Base-by-base conservation (phyloP, 1,284 basidiomycete species). In the Sporisorium graminicola region DNA sequence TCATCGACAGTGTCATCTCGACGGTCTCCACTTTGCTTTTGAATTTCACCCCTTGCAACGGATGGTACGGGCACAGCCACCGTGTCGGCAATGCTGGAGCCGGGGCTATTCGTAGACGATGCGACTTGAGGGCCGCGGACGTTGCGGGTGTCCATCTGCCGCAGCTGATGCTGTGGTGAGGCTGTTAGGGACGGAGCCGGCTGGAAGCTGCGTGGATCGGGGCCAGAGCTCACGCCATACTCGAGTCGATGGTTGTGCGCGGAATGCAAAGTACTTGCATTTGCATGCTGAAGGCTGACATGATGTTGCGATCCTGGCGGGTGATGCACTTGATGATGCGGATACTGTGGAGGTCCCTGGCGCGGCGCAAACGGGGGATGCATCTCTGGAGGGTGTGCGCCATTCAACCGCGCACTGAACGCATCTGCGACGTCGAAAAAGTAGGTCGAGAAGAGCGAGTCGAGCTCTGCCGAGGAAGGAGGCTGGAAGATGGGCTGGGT, bases 371-470 rank as follows among this genome's bases (percentile, higher is more conserved):
- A 44, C 2, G 43, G 31, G 10, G 56, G 35, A 33, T 37, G 59
- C 27, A 52, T 29, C 27, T 10, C 43, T 12, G 16, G 62, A 10
- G 55, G 65, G 13, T 33, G 33, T 8, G 20, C 33, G 20, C 31
- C 42, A 18, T 37, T 33, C 13, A 54, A 55, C 14, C 65, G 63
- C 20, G 51, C 27, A 42, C 42, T 57, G 61, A 71, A 68, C 7
- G 68, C 58, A 42, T 72, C 63, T 5, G 65, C 67, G 12, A 77
- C 69, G 26, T 77, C 74, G 49, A 77, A 77, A 24, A 77, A 77
- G 65, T 77, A 77, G 49, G 69, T 61, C 16, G 74, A 72, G 37
- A 77, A 77, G 42, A 77, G 61, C 55, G 74, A 77, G 31, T 77
- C 74, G 46, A 77, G 65, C 57, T 77, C 74, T 20, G 73, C 68